These are phyloP conservation scores for Gymnopilus dilepis DNA, from an alignment of 768 basidiomycete species.

Conservation along the genomic window DNA sequence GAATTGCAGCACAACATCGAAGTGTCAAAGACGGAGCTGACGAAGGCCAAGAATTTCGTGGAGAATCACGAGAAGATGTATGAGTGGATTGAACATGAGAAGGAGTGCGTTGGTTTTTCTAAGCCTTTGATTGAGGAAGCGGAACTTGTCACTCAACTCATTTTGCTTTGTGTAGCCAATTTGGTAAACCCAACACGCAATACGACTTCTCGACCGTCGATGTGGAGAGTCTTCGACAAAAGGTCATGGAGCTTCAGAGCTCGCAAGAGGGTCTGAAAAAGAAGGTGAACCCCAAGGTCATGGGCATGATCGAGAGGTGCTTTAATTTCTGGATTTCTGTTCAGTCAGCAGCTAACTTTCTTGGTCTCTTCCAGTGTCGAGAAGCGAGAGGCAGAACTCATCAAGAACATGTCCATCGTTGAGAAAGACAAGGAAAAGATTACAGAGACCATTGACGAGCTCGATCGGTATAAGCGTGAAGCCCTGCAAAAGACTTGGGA, in stretches of 20 bases:
- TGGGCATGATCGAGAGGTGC: conserved; percentile 95
- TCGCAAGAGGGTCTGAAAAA: conserved; percentile 90
- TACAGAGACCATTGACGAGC: conserved; percentile 89
- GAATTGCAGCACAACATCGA: conserved; percentile 74
- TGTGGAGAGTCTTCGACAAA: conserved; percentile 60
- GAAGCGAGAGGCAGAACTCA: conserved; percentile 86
- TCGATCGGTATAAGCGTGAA: conserved; percentile 93
- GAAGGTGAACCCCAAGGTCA: conserved; percentile 93
- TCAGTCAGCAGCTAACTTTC: neutral
- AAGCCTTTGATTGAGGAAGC: neutral
- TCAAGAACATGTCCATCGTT: conserved; percentile 88
- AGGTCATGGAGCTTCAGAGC: conserved; percentile 75
- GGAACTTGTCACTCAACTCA: neutral
- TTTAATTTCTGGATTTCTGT: neutral
- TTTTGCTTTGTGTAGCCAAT: conserved; percentile 56
- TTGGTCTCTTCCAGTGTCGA: conserved; percentile 67
- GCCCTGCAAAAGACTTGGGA: conserved; percentile 95
- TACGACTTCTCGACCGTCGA: conserved; percentile 82
- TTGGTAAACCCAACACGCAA: conserved; percentile 78
- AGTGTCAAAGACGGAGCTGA: conserved; percentile 66
- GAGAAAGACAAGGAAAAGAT: conserved; percentile 95
- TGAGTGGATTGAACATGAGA: conserved; percentile 90
- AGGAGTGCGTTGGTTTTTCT: conserved; percentile 60
- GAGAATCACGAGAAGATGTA: conserved; percentile 78
- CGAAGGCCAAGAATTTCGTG: conserved; percentile 54